phyloP scores from a whole-genome alignment of 495 filamentous ascomycete species.

The Hypoxylon rickii region DNA sequence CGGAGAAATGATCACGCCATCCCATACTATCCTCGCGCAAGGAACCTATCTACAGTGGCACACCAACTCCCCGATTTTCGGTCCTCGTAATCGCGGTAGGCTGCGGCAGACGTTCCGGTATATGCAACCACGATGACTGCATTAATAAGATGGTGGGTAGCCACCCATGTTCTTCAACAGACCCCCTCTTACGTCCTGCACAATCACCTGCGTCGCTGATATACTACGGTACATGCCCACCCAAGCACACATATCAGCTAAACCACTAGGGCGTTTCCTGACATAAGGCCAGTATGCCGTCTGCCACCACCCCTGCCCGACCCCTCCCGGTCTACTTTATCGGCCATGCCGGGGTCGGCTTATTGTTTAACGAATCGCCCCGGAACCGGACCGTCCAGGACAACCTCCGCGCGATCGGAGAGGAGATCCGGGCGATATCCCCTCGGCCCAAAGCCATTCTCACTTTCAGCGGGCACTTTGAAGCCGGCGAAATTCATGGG shows the following conservation, averaged over 20 bases:
- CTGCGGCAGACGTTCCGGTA: conserved; percentile 19
- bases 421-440: conserved; percentile 21
- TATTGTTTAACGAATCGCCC: conserved; percentile 21
- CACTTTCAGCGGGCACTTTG: conserved; percentile 27
- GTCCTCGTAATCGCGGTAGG: conserved; percentile 1
- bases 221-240: background rate
- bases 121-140: background rate
- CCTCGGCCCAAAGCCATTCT: conserved; percentile 27
- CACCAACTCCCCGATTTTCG: background rate
- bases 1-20: conserved; percentile 20
- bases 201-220: conserved; percentile 6
- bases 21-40: conserved; percentile 26
- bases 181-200: conserved; percentile 17
- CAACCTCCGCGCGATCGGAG: conserved; percentile 20
- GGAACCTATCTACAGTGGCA: conserved; percentile 1
- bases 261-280: conserved; percentile 3
- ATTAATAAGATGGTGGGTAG: conserved; percentile 16
- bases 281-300: conserved; percentile 15
- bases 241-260: background rate
- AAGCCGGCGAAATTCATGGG: conserved; percentile 25
- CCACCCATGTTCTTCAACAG: conserved; percentile 2
- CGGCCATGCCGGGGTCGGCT: conserved; percentile 23
- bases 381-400: conserved; percentile 22
- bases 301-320: conserved; percentile 1
- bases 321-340: conserved; percentile 28